Conservation (phyloP, 768 basidiomycete species). For the Leccinum ochraceum region DNA sequence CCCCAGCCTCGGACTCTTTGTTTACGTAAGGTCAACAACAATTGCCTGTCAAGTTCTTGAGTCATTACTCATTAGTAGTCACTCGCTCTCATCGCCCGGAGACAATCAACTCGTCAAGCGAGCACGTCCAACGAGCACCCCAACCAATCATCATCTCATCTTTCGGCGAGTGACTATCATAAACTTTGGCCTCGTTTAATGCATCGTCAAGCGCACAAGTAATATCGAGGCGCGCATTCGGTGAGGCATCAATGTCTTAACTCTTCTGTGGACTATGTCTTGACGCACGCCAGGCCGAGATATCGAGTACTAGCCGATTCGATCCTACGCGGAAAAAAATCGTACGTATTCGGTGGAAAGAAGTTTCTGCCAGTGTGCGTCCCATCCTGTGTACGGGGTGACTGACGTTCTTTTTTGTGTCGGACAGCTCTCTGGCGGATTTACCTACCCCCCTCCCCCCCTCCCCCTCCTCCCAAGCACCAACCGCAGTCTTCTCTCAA, state of each 20-base stretch:
- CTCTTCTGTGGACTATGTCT: constrained; percentile 1
- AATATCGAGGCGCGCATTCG: constrained; percentile 86
- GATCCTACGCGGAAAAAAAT: constrained; percentile 93
- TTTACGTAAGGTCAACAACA: too few species aligned
- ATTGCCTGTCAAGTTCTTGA: too few species aligned
- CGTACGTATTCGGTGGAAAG: constrained; percentile 83
- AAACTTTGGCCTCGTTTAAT: constrained; percentile 63
- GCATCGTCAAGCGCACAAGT: constrained; percentile 88
- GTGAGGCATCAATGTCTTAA: constrained; percentile 43
- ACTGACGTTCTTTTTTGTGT: not conserved
- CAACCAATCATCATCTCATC: constrained; percentile 73
- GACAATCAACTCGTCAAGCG: constrained; percentile 64
- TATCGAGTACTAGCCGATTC: constrained; percentile 81
- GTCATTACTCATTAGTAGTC: too few species aligned
- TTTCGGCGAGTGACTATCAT: constrained; percentile 62
- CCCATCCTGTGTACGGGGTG: not conserved
- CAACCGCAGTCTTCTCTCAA: constrained; percentile 86
- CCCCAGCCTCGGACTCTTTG: too few species aligned
- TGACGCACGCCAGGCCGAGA: constrained; percentile 62
- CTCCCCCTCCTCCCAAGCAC: constrained; percentile 75
- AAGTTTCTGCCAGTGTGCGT: constrained; percentile 71
- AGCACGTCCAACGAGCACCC: constrained; percentile 44
- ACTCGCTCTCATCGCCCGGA: constrained; percentile 35
- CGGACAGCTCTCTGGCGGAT: constrained; percentile 78
- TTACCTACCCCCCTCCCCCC: constrained; percentile 26